phyloP scores from a whole-genome alignment of 805 yeast genomes.

The Hanseniaspora opuntiae region DNA sequence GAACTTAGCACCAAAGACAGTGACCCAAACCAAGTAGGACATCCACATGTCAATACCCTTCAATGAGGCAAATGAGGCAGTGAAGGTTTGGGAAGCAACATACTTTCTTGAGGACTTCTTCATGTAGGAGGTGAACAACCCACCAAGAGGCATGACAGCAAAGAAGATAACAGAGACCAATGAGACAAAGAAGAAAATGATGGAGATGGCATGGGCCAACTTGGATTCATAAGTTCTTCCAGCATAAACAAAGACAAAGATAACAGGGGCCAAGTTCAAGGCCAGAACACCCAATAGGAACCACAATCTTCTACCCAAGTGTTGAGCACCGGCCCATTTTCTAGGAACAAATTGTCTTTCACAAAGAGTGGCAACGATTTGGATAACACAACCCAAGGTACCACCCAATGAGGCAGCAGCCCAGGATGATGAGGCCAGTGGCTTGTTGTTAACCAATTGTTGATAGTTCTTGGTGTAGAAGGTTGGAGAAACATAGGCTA shows the following conservation, averaged over 20 bases:
- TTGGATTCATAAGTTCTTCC: conserved; percentile 51
- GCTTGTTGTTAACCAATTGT: conserved; percentile 72
- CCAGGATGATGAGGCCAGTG: conserved; percentile 85
- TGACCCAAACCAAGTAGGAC: conserved; percentile 81
- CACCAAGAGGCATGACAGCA: conserved; percentile 92
- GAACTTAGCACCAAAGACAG: conserved; percentile 79
- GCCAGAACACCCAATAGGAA: conserved; percentile 54
- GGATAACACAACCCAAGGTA: conserved; percentile 65
- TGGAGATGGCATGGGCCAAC: conserved; percentile 64
- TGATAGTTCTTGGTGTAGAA: conserved; percentile 76
- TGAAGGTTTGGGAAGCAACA: conserved; percentile 88
- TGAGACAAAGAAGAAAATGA: conserved; percentile 82
- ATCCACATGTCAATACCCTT: conserved; percentile 88
- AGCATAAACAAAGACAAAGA: conserved; percentile 73
- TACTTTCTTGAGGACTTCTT: conserved; percentile 74
- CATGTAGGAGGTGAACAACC: conserved; percentile 84
- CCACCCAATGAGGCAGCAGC: conserved; percentile 90
- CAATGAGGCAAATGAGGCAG: conserved; percentile 76
- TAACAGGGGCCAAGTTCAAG: conserved; percentile 71
- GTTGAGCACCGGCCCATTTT: conserved; percentile 99
- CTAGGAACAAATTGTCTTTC: conserved; percentile 97
- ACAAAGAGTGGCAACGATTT: conserved; percentile 72
- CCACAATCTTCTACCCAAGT: conserved; percentile 72
- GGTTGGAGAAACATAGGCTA: conserved; percentile 83
- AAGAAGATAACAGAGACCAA: conserved; percentile 73